Evolutionary conservation across 306 rosid species (phyloP), one percentile per base, ranked within the genome.

Genomic region (Myrica gale): DNA sequence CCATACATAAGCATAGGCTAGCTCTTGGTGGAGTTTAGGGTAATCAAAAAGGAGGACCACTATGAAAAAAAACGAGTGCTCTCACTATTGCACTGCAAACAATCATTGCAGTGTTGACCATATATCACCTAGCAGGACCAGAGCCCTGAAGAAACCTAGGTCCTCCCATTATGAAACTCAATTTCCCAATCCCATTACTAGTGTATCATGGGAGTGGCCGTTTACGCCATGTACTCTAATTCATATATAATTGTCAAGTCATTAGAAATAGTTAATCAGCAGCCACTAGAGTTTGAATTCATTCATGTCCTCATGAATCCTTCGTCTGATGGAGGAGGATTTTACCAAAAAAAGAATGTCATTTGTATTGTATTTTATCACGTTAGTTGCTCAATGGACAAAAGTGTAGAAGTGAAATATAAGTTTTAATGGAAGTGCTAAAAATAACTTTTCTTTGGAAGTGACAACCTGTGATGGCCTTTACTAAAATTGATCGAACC

Each of bases 71-170:
- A 1, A n/a, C 26, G 32, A 44, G 68, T 46, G 55, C 19, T 78
- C 60, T 53, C 69, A 20, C 57, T 32, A 65, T 57, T 77, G 65
- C 47, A 69, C 55, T 72, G 61, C 63, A 63, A 50, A 53, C 76
- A 88, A 77, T 76, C 46, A 79, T 79, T 73, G 68, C 72, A 79
- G 37, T 9, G 41, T 12, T 48, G 73, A 86, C 78, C 58, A 15
- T 10, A 72, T 19, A 71, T 67, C n/a, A 47, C 42, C 75, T 56
- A 52, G 16, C 60, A 81, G 69, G 19, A 57, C 69, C 71, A 75
- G 55, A 46, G 75, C 66, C 66, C 48, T 21, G 39, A 57, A 57
- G 23, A 39, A 57, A 0, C 15, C 37, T 3, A 5, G 37, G 63
- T 20, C 63, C 37, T 56, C 9, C 20, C 13, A 7, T 11, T 21